Evolutionary conservation across 306 rosid species (phyloP).

Genomic region (Medicago arabica): DNA sequence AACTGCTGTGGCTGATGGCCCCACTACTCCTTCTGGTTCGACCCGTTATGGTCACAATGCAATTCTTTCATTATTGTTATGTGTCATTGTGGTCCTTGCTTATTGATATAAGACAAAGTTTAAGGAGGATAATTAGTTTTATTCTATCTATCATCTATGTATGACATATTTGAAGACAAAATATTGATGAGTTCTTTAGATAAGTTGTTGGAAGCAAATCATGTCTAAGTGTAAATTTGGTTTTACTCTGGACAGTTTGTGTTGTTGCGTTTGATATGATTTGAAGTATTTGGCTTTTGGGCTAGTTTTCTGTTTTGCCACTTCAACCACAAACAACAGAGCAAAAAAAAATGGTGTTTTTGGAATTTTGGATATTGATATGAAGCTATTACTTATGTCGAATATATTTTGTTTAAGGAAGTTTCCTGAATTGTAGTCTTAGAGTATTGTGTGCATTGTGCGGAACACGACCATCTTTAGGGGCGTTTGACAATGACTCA

Average conservation of each 20-base stretch:
- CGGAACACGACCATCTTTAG: neutral
- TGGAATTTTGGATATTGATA: neutral
- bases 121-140: neutral
- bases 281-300: neutral
- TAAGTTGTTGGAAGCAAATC: neutral
- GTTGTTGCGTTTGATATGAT: neutral
- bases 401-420: neutral
- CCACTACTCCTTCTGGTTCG: conserved; percentile 60
- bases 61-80: conserved; percentile 34
- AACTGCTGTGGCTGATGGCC: conserved; percentile 48
- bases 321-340: neutral
- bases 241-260: neutral
- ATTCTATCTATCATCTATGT: neutral
- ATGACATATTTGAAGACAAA: neutral
- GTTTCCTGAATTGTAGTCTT: too few relatives aligned
- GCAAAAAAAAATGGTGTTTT: neutral
- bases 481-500: neutral
- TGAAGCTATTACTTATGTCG: neutral
- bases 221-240: conserved; percentile 1
- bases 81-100: conserved; percentile 21
- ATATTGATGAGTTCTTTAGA: neutral
- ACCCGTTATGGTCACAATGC: conserved; percentile 37
- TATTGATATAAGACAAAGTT: conserved; percentile 16
- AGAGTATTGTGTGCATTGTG: too few relatives aligned
- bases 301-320: neutral